Evolutionary conservation across 2,329 filamentous ascomycete species (phyloP), one percentile per base, ranked within the genome.

Genomic region (Aspergillus ruber): DNA sequence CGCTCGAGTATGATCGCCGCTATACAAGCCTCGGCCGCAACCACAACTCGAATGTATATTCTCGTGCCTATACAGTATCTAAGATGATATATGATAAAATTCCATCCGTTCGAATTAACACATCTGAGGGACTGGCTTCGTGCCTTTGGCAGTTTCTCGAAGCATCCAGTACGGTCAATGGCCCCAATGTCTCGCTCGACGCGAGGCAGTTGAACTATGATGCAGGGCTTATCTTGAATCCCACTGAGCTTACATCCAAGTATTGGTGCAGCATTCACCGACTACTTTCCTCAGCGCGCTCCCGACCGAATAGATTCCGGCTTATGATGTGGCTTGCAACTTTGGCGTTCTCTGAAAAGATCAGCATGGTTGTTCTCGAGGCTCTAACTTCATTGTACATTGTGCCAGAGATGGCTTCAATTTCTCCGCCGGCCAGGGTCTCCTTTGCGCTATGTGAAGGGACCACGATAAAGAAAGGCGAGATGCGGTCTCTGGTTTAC

Each of bases 11-110:
- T 38, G 72, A 74, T 48, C 4, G n/a, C 4, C 29, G 20, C 2
- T 74, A 75, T 45, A 1, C 15, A n/a, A 44, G 50, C 7, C 59
- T 68, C 40, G 71, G 71, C 49, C 46, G 33, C 6, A 43, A 48
- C 25, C 42, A 48, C 18, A 13, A 40, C 7, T 52, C 52, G 3
- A 18, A 38, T 21, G 20, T 9, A n/a, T 32, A 27, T 29, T 45
- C 25, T 1, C 47, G 39, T 2, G 56, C 47, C 6, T 55, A 53
- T 25, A 29, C 39, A 8, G 18, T 59, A 9, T 51, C 50, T 39
- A 52, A 49, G 32, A 52, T 54, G 10, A 25, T 58, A 10, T 52
- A 53, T 42, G 33, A 53, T 2, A 29, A 47, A 39, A 43, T 50
- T 9, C 45, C 50, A 5, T 44, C 18, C 6, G 18, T 41, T n/a